Base-by-base conservation (phyloP, 1,139 yeast genomes). In the Wickerhamomyces sp. region DNA sequence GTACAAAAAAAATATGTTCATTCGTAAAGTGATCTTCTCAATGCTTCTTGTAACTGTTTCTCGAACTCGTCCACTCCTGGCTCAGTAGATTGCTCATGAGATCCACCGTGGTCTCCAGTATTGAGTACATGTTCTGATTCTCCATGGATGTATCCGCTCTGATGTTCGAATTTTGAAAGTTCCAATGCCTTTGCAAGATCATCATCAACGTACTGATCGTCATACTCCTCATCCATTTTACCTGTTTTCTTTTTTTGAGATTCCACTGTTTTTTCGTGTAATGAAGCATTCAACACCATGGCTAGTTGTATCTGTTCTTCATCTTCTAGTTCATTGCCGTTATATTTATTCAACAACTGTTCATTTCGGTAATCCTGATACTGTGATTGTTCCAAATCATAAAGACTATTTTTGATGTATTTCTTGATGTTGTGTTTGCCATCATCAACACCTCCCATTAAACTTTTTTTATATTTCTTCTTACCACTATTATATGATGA, bases 271-370 rank as follows among this genome's bases (percentile, higher is more conserved):
- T 32, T 33, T 64, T 45, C 44, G 13, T 45, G 41, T 17, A 46
- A 6, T 1, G 54, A 49, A 5, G 63, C 61, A 45, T 78, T 74
- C 40, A 75, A 48, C 1, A 79, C 81, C 44, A 75, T 47, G 0
- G 81, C 81, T 37, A 75, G 51, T 27, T 71, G 67, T 20, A 70
- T 52, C 49, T 67, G 75, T 30, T 68, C 80, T 34, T 66, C 72
- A 13, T 64, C 69, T 1, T 59, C 62, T 11, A 59, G 54, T 6
- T 49, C 53, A 46, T 53, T 8, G 4, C 74, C 75, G 46, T 74
- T 74, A 45, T 64, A 75, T 50, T 68, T 70, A 24, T 64, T 65
- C 27, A 71, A 44, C 20, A 58, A 20, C 18, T 45, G 44, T 11
- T 57, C 49, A 7, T 57, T 50, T 36, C 56, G 38, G n/a, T 33